Percentiles rank a stretch among this genome's conserved stretches.
phyloP scores from a whole-genome alignment of 208 protist species.

The Acanthamoeba royreba region DNA sequence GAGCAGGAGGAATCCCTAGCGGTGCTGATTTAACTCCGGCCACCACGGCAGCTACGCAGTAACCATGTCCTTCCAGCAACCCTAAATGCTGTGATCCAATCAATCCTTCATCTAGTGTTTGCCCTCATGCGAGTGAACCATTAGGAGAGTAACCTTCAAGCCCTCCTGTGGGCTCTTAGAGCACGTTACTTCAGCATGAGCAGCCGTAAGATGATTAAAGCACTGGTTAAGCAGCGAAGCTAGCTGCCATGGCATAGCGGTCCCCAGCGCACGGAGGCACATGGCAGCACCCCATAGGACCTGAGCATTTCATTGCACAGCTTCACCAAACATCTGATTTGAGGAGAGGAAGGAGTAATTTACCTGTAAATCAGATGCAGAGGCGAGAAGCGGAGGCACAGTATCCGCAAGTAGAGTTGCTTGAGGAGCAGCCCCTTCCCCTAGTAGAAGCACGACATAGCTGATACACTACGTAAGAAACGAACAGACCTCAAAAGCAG shows the following conservation, averaged over 20 bases:
- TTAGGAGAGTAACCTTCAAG: too few species aligned
- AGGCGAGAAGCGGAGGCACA: background rate
- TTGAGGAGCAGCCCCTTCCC: background rate
- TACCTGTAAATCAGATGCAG: background rate
- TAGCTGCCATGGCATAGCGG: background rate
- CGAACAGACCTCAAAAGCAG: background rate
- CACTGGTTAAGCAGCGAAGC: background rate
- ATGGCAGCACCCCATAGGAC: background rate
- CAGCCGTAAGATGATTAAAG: background rate
- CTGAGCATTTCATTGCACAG: background rate
- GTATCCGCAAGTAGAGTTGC: background rate
- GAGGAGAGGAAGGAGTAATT: too few species aligned
- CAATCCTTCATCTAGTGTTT: background rate
- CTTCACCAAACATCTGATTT: too few species aligned
- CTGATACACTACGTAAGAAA: background rate
- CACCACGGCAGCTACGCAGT: background rate
- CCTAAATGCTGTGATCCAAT: background rate
- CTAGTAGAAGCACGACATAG: background rate
- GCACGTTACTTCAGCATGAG: background rate
- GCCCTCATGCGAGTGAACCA: background rate
- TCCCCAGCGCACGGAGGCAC: background rate
- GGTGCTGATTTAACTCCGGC: background rate
- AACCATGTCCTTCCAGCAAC: background rate
- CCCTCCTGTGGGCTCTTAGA: background rate
- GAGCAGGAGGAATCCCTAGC: background rate